These are phyloP conservation scores for Agarophyton chilense DNA, from an alignment of 23 red algal genomes.

Conservation along the genomic window DNA sequence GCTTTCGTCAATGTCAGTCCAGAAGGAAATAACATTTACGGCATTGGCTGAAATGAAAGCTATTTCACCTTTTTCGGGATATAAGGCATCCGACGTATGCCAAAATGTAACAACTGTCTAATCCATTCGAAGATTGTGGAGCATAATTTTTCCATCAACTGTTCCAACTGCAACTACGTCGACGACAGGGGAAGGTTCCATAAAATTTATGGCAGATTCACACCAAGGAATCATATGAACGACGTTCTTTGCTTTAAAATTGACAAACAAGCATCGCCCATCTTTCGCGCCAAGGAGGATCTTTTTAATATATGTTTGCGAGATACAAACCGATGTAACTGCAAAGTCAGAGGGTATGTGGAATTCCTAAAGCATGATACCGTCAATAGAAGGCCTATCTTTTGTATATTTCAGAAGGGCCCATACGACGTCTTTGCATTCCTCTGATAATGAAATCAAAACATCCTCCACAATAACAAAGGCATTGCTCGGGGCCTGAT, in stretches of 20 bases:
- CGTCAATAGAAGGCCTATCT: neutral
- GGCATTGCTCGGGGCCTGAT: conserved; percentile 44
- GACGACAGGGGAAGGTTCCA: conserved; percentile 80
- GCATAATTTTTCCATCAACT: conserved; percentile 51
- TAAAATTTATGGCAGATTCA: conserved; percentile 37
- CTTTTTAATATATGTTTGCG: conserved; percentile 88
- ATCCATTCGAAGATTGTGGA: conserved; percentile 80
- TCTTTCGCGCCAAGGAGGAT: conserved; percentile 74
- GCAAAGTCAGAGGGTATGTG: conserved; percentile 39
- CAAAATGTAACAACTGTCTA: conserved; percentile 53
- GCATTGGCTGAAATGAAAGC: neutral
- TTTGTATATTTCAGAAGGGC: conserved; percentile 29
- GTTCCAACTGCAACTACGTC: conserved; percentile 93
- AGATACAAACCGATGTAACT: conserved; percentile 55
- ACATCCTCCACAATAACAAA: conserved; percentile 61
- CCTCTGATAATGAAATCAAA: conserved; percentile 47
- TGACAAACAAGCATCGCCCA: conserved; percentile 73
- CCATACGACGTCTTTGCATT: conserved; percentile 47
- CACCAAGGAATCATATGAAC: conserved; percentile 69
- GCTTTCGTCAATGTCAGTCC: conserved; percentile 73
- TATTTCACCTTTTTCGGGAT: neutral
- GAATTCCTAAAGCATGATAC: conserved; percentile 43
- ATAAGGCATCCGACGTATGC: conserved; percentile 13
- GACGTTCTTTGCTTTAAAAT: conserved; percentile 66
- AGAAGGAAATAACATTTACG: conserved; percentile 75